These are phyloP conservation scores for Lojkania enalia DNA, from an alignment of 2,329 filamentous ascomycete species.

Conservation along the genomic window DNA sequence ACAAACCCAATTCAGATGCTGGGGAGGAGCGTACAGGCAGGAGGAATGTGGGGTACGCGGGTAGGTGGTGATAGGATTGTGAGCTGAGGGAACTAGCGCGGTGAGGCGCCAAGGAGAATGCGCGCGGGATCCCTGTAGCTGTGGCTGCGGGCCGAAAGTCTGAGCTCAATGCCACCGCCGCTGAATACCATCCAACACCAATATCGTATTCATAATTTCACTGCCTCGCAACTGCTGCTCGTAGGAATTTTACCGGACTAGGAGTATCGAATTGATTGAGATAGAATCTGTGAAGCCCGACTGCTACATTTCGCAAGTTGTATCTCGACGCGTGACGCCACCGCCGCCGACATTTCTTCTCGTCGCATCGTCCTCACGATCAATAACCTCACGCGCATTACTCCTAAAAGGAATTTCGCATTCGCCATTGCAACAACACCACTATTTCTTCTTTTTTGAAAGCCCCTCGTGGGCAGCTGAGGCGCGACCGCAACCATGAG, in stretches of 20 bases:
- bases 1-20: conserved; percentile 38
- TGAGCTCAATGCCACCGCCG: conserved; percentile 9
- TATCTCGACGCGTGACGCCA: conserved; percentile 7
- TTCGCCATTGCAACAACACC: not conserved
- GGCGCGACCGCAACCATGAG: conserved; percentile 33
- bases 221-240: too few species aligned
- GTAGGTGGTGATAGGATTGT: conserved; percentile 30
- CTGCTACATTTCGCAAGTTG: too few species aligned
- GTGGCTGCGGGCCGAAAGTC: too few species aligned
- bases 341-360: conserved; percentile 4
- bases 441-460: not conserved
- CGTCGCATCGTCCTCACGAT: not conserved
- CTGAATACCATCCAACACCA: too few species aligned
- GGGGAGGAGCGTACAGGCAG: conserved; percentile 7
- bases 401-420: not conserved
- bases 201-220: too few species aligned
- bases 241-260: too few species aligned
- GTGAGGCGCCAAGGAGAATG: conserved; percentile 15
- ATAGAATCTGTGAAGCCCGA: too few species aligned
- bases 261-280: too few species aligned
- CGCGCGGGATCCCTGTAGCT: conserved; percentile 15
- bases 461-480: conserved; percentile 18
- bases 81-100: conserved; percentile 11
- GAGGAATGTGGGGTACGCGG: conserved; percentile 15
- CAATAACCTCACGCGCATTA: not conserved